phyloP scores from a whole-genome alignment of 345 rosid genomes.

The Eucalyptus albens region DNA sequence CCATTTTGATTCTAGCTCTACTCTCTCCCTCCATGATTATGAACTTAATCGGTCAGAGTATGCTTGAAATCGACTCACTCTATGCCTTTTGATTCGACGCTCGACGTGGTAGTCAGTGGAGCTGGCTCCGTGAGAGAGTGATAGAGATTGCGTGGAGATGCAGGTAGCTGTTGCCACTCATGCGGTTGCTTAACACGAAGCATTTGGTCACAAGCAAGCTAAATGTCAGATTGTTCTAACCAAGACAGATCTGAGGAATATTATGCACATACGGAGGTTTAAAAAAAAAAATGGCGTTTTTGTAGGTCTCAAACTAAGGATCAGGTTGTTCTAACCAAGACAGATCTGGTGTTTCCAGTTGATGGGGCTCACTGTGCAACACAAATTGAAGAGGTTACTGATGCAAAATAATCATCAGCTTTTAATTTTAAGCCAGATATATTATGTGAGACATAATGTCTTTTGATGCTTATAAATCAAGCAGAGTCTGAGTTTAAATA shows the following conservation, averaged over 20 bases:
- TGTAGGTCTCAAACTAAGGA: conserved; percentile 75
- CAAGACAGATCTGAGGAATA: conserved; percentile 44
- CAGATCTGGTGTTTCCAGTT: conserved; percentile 71
- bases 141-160: background rate
- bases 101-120: background rate
- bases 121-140: background rate
- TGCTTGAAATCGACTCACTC: background rate
- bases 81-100: background rate
- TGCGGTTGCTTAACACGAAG: background rate
- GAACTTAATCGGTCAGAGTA: background rate
- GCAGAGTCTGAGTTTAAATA: conserved; percentile 73
- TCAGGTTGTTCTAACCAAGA: conserved; percentile 90
- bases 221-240: conserved; percentile 87
- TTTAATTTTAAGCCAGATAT: background rate
- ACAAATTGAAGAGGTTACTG: conserved; percentile 86
- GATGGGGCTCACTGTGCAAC: conserved; percentile 90
- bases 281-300: background rate
- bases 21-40: background rate
- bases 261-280: background rate
- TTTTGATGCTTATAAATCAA: background rate
- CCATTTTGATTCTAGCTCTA: conserved; percentile 48
- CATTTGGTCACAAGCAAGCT: conserved; percentile 3
- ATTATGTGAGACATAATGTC: background rate
- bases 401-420: background rate
- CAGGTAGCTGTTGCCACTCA: background rate